Conservation (phyloP, 805 yeast genomes). For the Ogataea philodendri region DNA sequence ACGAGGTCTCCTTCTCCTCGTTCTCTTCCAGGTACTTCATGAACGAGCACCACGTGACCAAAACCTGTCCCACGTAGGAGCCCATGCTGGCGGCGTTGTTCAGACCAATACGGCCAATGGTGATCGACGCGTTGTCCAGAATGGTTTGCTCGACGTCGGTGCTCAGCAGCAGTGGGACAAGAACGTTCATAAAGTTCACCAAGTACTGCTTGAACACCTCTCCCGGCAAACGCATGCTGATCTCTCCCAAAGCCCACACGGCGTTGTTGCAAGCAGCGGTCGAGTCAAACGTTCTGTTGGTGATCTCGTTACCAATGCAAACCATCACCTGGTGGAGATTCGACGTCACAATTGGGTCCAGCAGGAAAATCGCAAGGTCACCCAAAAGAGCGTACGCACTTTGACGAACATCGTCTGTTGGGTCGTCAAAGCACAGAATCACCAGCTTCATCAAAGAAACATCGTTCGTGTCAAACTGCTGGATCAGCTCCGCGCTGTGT, state of each 20-base stretch:
- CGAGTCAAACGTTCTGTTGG: slow-evolving; percentile 47
- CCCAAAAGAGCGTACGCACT: slow-evolving; percentile 88
- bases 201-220: slow-evolving; percentile 51
- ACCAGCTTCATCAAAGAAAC: slow-evolving; percentile 56
- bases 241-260: slow-evolving; percentile 91
- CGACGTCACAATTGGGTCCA: slow-evolving; percentile 46
- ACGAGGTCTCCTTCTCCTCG: slow-evolving; percentile 85
- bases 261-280: slow-evolving; percentile 82
- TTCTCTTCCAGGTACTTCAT: slow-evolving; percentile 70
- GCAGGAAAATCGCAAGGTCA: slow-evolving; percentile 69
- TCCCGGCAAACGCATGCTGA: slow-evolving; percentile 56
- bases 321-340: slow-evolving; percentile 52
- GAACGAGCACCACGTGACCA: slow-evolving; percentile 67
- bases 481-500: slow-evolving; percentile 56
- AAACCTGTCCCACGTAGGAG: slow-evolving; percentile 55
- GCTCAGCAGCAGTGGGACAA: slow-evolving; percentile 59
- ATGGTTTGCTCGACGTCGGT: slow-evolving; percentile 59
- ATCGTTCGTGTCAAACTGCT: slow-evolving; percentile 28
- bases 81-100: slow-evolving; percentile 57
- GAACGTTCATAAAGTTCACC: slow-evolving; percentile 49
- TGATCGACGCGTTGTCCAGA: slow-evolving; percentile 82
- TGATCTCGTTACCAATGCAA: slow-evolving; percentile 68
- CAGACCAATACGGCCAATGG: slow-evolving; percentile 82
- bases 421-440: slow-evolving; percentile 69
- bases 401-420: slow-evolving; percentile 86